Conservation (phyloP, 2,329 filamentous ascomycete species). For the Mycocentrospora acerina region DNA sequence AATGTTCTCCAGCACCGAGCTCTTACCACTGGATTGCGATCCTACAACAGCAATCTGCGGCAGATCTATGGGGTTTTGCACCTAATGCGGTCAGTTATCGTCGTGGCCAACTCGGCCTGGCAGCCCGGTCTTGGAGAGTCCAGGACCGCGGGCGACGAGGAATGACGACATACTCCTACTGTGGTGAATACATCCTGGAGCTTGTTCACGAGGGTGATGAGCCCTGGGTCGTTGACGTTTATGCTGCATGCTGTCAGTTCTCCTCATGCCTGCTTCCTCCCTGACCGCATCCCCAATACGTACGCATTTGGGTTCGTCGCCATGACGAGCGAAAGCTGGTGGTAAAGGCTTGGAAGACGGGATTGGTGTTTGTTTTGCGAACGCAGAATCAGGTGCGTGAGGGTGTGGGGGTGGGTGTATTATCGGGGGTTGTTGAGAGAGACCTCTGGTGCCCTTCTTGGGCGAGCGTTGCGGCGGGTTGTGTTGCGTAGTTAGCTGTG, state of each 20-base stretch:
- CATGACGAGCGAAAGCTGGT: conserved; percentile 35
- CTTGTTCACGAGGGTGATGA: conserved; percentile 91
- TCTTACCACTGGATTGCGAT: conserved; percentile 98
- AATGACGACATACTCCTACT: conserved; percentile 67
- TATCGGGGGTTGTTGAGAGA: no score
- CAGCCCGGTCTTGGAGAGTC: no score
- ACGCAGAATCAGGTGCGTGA: conserved; percentile 3
- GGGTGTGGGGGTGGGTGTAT: no score
- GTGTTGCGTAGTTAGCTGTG: conserved; percentile 11
- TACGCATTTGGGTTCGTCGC: conserved; percentile 46
- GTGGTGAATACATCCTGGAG: conserved; percentile 99
- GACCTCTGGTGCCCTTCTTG: no score
- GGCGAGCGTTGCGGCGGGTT: no score
- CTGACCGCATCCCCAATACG: conserved; percentile 18
- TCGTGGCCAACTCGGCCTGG: no score
- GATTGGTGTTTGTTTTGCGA: conserved; percentile 4
- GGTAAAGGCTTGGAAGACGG: conserved; percentile 4
- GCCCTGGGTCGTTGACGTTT: conserved; percentile 69
- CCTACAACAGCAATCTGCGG: conserved; percentile 98
- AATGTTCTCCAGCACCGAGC: conserved; percentile 97
- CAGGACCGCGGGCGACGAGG: neutral
- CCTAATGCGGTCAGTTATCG: no score
- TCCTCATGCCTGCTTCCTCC: conserved; percentile 13
- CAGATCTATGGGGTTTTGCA: conserved; percentile 98
- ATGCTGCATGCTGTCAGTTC: conserved; percentile 54